phyloP scores from a whole-genome alignment of 2,329 filamentous ascomycete species.

The Xylaria sp. region DNA sequence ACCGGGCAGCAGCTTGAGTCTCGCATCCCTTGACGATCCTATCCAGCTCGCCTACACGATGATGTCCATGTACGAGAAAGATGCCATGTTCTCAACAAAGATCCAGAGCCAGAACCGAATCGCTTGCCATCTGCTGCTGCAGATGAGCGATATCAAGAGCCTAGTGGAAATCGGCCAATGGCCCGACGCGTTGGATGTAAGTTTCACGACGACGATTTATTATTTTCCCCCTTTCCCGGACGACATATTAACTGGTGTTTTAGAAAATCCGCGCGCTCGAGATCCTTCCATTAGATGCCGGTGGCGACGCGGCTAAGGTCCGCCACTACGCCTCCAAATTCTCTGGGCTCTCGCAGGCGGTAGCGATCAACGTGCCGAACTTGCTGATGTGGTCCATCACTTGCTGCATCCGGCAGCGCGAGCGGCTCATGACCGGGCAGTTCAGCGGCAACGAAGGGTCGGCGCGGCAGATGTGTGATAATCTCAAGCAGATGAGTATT shows the following conservation, averaged over 20 bases:
- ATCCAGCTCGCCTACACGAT: conserved; percentile 69
- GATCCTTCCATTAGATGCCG: conserved; percentile 81
- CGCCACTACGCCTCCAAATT: conserved; percentile 85
- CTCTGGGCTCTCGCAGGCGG: conserved; percentile 78
- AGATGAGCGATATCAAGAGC: conserved; percentile 71
- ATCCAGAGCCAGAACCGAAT: conserved; percentile 68
- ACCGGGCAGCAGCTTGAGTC: conserved; percentile 67
- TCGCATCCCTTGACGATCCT: conserved; percentile 70
- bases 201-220: conserved; percentile 46
- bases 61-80: conserved; percentile 71
- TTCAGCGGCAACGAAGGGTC: conserved; percentile 80
- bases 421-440: conserved; percentile 73
- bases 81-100: conserved; percentile 69
- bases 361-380: conserved; percentile 90
- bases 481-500: conserved; percentile 82
- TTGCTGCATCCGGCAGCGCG: conserved; percentile 83
- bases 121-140: conserved; percentile 66
- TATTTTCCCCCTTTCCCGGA: neutral
- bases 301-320: conserved; percentile 80
- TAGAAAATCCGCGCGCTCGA: conserved; percentile 79
- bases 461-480: conserved; percentile 71
- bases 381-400: conserved; percentile 93
- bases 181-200: conserved; percentile 69
- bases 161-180: conserved; percentile 66
- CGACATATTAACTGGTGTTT: conserved; percentile 31